Conservation (phyloP, 2,329 filamentous ascomycete genomes). For the Penicillium psychrosexuale region DNA sequence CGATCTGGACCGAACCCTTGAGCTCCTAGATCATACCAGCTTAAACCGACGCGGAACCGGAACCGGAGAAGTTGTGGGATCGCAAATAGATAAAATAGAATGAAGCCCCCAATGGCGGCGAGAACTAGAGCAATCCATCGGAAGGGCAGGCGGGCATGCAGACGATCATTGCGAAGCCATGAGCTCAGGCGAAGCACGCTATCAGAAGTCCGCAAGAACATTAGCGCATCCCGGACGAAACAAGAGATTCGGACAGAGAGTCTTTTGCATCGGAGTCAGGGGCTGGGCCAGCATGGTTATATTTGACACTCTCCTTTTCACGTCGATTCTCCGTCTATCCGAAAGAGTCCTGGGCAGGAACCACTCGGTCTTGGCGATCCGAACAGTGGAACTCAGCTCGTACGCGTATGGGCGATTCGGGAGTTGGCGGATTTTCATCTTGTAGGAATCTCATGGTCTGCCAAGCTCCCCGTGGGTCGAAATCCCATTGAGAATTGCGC, state of each 20-base stretch:
- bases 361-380: background rate
- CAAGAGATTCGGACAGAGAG: background rate
- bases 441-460: background rate
- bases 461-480: conserved; percentile 2
- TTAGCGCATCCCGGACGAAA: conserved; percentile 18
- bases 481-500: background rate
- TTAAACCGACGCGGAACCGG: conserved; percentile 18
- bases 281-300: background rate
- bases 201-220: conserved; percentile 17
- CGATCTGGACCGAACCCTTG: conserved; percentile 32
- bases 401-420: conserved; percentile 5
- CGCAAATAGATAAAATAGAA: conserved; percentile 14
- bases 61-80: conserved; percentile 19
- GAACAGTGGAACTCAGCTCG: background rate
- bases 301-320: background rate
- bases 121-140: conserved; percentile 5
- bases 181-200: conserved; percentile 11
- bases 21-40: conserved; percentile 30
- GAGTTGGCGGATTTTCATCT: background rate
- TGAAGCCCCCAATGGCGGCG: conserved; percentile 1
- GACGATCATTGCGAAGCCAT: conserved; percentile 10
- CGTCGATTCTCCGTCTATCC: background rate
- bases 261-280: background rate
- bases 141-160: background rate
- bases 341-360: background rate